Percentiles rank a stretch among this genome's conserved stretches.
These are phyloP conservation scores for Trapa incisa DNA, from an alignment of 345 rosid species.

Conservation along the genomic window DNA sequence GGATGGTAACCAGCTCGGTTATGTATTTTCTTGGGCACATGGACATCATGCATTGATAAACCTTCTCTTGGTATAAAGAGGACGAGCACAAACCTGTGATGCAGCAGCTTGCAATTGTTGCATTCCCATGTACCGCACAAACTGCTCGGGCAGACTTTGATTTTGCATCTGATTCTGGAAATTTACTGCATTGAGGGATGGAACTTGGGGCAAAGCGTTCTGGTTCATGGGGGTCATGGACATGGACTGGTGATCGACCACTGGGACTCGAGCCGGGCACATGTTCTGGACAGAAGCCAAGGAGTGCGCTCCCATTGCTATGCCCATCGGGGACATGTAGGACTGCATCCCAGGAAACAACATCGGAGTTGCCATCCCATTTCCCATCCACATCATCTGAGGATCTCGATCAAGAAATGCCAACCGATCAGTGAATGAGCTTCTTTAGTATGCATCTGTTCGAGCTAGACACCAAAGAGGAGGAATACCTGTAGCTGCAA, in stretches of 20 bases:
- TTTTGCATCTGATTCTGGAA: slow-evolving; percentile 32
- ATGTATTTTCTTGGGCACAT: background rate
- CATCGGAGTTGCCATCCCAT: slow-evolving; percentile 63
- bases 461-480: background rate
- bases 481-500: slow-evolving; percentile 65
- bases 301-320: slow-evolving; percentile 29
- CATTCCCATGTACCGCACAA: slow-evolving; percentile 35
- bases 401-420: slow-evolving; percentile 5
- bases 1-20: background rate
- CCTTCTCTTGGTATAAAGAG: background rate
- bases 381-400: slow-evolving; percentile 89
- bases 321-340: slow-evolving; percentile 30
- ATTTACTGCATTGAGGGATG: slow-evolving; percentile 27
- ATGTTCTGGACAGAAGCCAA: slow-evolving; percentile 25
- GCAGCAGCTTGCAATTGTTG: slow-evolving; percentile 35
- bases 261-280: slow-evolving; percentile 32
- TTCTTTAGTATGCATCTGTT: too few relatives aligned
- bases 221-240: slow-evolving; percentile 28
- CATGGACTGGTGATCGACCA: slow-evolving; percentile 27
- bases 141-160: slow-evolving; percentile 26
- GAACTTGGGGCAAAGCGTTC: slow-evolving; percentile 23
- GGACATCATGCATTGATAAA: background rate
- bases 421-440: too few relatives aligned
- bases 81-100: slow-evolving; percentile 18
- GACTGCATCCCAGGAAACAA: slow-evolving; percentile 75